Evolutionary conservation across 805 yeast genomes (phyloP).

Genomic region (Osmozyma mogii): DNA sequence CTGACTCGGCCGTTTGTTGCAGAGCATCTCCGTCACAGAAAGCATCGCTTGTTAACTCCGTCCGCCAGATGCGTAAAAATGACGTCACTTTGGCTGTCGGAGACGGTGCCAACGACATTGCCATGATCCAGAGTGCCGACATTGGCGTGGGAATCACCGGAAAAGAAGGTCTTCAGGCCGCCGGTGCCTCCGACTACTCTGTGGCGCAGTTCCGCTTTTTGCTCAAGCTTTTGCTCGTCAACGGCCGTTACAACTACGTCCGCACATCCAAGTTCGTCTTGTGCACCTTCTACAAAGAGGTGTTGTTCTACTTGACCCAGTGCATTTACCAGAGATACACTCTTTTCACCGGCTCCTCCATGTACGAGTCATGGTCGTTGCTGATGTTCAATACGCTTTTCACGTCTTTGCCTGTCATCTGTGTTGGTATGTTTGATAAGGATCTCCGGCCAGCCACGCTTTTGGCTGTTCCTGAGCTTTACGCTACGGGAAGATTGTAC

Average conservation of each 20-base stretch:
- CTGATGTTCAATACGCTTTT: slow-evolving; percentile 96
- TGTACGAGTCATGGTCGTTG: slow-evolving; percentile 93
- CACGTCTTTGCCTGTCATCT: slow-evolving; percentile 84
- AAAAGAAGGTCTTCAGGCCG: slow-evolving; percentile 94
- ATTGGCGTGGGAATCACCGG: slow-evolving; percentile 98
- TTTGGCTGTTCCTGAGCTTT: slow-evolving; percentile 86
- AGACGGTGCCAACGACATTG: slow-evolving; percentile 98
- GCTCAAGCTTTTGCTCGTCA: slow-evolving; percentile 76
- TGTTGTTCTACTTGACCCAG: slow-evolving; percentile 83
- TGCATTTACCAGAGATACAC: slow-evolving; percentile 80
- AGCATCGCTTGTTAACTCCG: slow-evolving; percentile 76
- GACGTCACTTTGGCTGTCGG: slow-evolving; percentile 93
- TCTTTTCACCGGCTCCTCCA: slow-evolving; percentile 84
- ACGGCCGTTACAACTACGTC: slow-evolving; percentile 92
- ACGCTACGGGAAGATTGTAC: slow-evolving; percentile 65
- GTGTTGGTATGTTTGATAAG: slow-evolving; percentile 92
- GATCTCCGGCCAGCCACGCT: slow-evolving; percentile 85
- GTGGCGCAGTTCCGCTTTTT: slow-evolving; percentile 90
- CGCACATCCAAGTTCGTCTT: slow-evolving; percentile 87
- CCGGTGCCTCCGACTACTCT: slow-evolving; percentile 88
- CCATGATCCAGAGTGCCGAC: slow-evolving; percentile 98
- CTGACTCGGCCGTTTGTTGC: slow-evolving; percentile 90
- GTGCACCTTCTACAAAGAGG: slow-evolving; percentile 91
- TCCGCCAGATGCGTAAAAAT: slow-evolving; percentile 58
- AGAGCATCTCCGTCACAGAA: slow-evolving; percentile 97